A percentile compares a stretch with the other conserved stretches of the same genome.
Evolutionary conservation across 805 yeast species (phyloP).

Genomic region (Barnettozyma sucrosica): DNA sequence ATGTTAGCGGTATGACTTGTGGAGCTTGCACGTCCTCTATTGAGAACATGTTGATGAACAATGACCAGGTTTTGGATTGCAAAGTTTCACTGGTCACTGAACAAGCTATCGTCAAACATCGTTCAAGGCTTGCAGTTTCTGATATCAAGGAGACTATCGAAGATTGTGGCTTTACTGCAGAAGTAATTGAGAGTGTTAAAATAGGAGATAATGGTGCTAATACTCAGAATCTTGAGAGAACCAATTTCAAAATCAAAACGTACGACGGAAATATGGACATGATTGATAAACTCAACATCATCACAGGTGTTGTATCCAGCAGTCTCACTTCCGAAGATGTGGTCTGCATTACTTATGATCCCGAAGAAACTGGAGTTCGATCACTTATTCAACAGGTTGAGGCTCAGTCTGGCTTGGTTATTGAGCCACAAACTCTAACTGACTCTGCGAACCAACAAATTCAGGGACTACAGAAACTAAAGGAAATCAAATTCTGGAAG

Average conservation of each 20-base stretch:
- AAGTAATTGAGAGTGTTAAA: conserved; percentile 17
- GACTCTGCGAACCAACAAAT: conserved; percentile 62
- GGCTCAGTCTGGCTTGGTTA: conserved; percentile 29
- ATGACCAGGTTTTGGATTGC: conserved; percentile 48
- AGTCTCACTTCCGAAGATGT: conserved; percentile 1
- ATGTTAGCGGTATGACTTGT: conserved; percentile 25
- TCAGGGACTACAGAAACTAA: conserved; percentile 56
- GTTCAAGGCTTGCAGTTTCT: conserved; percentile 25
- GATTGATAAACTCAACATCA: conserved; percentile 7
- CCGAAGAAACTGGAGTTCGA: conserved; percentile 55
- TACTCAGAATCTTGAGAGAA: conserved; percentile 6
- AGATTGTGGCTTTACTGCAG: conserved; percentile 69
- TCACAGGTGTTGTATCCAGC: conserved; percentile 4
- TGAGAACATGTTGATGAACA: conserved; percentile 42
- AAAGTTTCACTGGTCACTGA: conserved; percentile 74
- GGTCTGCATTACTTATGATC: conserved; percentile 41
- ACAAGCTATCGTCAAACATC: conserved; percentile 55
- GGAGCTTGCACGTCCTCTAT: conserved; percentile 50
- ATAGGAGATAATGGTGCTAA: neutral
- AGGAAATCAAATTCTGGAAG: conserved; percentile 73
- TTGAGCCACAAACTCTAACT: conserved; percentile 37
- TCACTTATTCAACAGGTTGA: conserved; percentile 41
- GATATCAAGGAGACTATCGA: conserved; percentile 53
- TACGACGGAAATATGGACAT: conserved; percentile 1
- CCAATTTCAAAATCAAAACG: conserved; percentile 10